Evolutionary conservation across 2,329 filamentous ascomycete species (phyloP).

Genomic region (Gaeumannomyces sp.): DNA sequence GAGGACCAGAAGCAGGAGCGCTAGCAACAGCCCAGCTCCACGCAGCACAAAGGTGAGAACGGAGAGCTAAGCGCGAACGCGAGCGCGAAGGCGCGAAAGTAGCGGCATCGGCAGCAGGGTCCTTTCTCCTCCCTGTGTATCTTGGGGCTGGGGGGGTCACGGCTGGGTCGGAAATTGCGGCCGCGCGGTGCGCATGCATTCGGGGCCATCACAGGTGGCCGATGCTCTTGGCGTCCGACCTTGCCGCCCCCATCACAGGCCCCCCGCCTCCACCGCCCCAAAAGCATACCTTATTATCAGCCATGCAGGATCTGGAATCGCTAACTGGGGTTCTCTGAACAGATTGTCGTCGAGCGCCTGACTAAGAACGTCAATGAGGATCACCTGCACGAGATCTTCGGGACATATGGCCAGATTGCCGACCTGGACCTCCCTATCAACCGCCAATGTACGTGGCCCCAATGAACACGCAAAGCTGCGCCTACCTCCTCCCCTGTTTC

Average conservation of each 20-base stretch:
- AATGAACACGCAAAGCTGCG: conserved; percentile 8
- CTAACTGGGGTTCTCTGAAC: conserved; percentile 8
- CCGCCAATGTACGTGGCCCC: conserved; percentile 59
- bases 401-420: conserved; percentile 75
- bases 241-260: background rate
- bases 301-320: conserved; percentile 1
- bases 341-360: conserved; percentile 95
- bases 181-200: background rate
- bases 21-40: conserved; percentile 30
- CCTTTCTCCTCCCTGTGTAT: background rate
- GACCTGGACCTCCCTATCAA: conserved; percentile 90
- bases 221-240: background rate
- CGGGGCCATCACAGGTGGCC: background rate
- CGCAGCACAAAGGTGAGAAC: conserved; percentile 47
- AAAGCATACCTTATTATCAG: background rate
- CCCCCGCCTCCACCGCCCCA: background rate
- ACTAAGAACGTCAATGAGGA: conserved; percentile 90
- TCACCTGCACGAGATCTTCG: conserved; percentile 89
- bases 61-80: background rate
- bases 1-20: conserved; percentile 21
- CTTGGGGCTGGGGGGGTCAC: background rate
- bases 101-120: background rate
- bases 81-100: background rate
- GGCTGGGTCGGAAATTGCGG: background rate
- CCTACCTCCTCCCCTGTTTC: background rate